Evolutionary conservation across 345 rosid species (phyloP).

Genomic region (rapeseed (Brassica napus)): Da-Ae NC_063448.1:15073001-15073500

Average conservation of each 20-base stretch:
- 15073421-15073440: not conserved
- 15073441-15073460: not conserved
- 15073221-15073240: not conserved
- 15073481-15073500: not conserved
- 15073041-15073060: not conserved
- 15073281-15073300: slow-evolving; percentile 27
- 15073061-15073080: not conserved
- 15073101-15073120: not conserved
- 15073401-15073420: not conserved
- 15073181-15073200: not conserved
- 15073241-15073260: slow-evolving; percentile 19
- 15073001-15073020: not conserved
- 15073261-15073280: not conserved
- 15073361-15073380: not conserved
- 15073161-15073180: not conserved
- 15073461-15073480: not conserved
- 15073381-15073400: not conserved
- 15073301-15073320: not conserved
- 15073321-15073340: not conserved
- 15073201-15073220: not conserved
- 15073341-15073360: slow-evolving; percentile 5
- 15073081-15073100: not conserved
- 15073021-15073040: not conserved
- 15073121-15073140: not conserved
- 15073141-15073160: not conserved